phyloP scores from a whole-genome alignment of 192 early-diverging fungal genomes.

The Phlyctochytrium planicorne region DNA sequence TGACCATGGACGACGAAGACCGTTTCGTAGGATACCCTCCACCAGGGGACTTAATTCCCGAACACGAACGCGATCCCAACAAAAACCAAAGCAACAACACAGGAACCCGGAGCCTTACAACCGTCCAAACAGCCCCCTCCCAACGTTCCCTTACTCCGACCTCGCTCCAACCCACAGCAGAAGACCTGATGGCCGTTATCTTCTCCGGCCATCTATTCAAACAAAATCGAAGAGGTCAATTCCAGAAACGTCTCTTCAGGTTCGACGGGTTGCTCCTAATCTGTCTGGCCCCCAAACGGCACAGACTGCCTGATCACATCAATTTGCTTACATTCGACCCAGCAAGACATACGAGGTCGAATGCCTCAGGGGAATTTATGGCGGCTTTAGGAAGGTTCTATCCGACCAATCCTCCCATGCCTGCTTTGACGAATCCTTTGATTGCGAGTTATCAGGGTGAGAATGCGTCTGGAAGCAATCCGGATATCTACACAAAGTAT shows the following conservation, averaged over 20 bases:
- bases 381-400: slow-evolving; percentile 16
- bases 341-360: slow-evolving; percentile 1
- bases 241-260: slow-evolving; percentile 40
- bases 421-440: slow-evolving; percentile 33
- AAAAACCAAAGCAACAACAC: neutral
- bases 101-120: neutral
- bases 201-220: slow-evolving; percentile 38
- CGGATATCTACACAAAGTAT: slow-evolving; percentile 19
- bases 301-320: slow-evolving; percentile 27
- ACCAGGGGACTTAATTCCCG: neutral
- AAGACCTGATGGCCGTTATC: slow-evolving; percentile 14
- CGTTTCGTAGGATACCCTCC: neutral
- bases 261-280: slow-evolving; percentile 41
- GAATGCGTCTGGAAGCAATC: neutral
- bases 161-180: neutral
- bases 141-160: too few relatives aligned
- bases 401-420: slow-evolving; percentile 32
- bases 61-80: neutral
- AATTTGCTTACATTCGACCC: slow-evolving; percentile 30
- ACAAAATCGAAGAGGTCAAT: slow-evolving; percentile 35
- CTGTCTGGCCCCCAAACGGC: slow-evolving; percentile 34
- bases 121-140: neutral
- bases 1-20: neutral
- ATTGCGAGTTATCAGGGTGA: slow-evolving; percentile 24
- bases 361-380: slow-evolving; percentile 11